Percentiles rank a stretch among this genome's conserved stretches.
Evolutionary conservation across 2,329 filamentous ascomycete species (phyloP).

Genomic region (Fusarium sp.): DNA sequence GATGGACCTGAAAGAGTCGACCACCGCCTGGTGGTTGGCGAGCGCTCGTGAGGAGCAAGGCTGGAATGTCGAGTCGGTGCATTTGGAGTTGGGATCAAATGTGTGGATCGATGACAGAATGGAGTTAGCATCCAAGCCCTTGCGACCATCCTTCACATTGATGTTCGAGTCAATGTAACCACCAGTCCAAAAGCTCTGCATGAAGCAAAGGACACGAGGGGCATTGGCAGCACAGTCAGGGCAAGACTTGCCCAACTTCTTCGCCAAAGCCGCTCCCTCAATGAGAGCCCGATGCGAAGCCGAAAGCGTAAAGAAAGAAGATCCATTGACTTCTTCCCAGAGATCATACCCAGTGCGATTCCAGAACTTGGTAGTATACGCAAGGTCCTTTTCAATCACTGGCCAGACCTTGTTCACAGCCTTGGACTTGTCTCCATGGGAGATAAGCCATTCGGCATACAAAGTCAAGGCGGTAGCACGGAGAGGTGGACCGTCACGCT

Average conservation of each 20-base stretch:
- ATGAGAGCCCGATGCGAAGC: constrained; percentile 71
- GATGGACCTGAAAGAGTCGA: constrained; percentile 75
- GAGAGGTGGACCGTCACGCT: constrained; percentile 81
- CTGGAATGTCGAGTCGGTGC: constrained; percentile 77
- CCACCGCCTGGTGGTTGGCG: constrained; percentile 77
- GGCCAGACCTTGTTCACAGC: constrained; percentile 72
- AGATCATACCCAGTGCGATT: constrained; percentile 74
- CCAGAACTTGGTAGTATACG: constrained; percentile 78
- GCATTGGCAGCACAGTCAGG: constrained; percentile 70
- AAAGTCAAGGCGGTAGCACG: constrained; percentile 76
- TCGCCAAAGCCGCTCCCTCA: constrained; percentile 74
- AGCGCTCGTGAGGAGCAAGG: constrained; percentile 75
- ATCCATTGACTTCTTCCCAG: constrained; percentile 83
- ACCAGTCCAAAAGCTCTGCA: constrained; percentile 76
- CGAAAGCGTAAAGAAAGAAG: constrained; percentile 80
- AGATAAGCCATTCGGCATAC: constrained; percentile 76
- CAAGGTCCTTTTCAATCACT: constrained; percentile 77
- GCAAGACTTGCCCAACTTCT: constrained; percentile 69
- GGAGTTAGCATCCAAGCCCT: constrained; percentile 76
- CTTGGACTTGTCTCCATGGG: constrained; percentile 67
- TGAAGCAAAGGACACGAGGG: constrained; percentile 75
- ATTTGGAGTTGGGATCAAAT: constrained; percentile 72
- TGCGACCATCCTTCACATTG: constrained; percentile 67
- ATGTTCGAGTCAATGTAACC: constrained; percentile 76
- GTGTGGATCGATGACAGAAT: constrained; percentile 71